phyloP scores from a whole-genome alignment of 2,329 filamentous ascomycete species.

The Fusarium succisae region DNA sequence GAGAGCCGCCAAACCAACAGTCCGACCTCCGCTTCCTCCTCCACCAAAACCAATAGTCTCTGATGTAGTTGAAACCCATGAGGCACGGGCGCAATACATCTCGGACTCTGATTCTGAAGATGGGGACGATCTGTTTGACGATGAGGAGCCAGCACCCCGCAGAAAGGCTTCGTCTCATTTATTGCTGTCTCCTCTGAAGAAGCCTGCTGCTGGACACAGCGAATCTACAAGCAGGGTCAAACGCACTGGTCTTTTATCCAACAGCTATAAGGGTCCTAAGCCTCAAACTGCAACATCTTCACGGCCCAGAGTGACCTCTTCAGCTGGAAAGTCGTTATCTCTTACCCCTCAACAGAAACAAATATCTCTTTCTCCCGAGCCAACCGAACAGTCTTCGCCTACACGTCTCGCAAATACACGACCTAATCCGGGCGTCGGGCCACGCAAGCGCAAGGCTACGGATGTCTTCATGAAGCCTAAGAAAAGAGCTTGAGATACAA shows the following conservation, averaged over 20 bases:
- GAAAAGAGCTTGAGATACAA: constrained; percentile 45
- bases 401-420: constrained; percentile 13
- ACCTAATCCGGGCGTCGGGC: constrained; percentile 2
- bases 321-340: constrained; percentile 14
- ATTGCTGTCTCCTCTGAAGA: constrained; percentile 37
- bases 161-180: constrained; percentile 12
- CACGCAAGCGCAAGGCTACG: constrained; percentile 56
- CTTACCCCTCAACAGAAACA: constrained; percentile 29
- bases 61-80: constrained; percentile 44
- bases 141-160: constrained; percentile 23
- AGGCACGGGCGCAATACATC: constrained; percentile 51
- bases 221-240: constrained; percentile 10
- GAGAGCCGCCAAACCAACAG: constrained; percentile 53
- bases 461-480: constrained; percentile 61
- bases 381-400: constrained; percentile 33
- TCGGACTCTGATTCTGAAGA: constrained; percentile 51
- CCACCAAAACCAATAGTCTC: constrained; percentile 30
- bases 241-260: constrained; percentile 42
- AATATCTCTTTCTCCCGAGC: constrained; percentile 32
- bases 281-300: constrained; percentile 21
- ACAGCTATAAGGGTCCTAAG: constrained; percentile 40
- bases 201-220: not conserved
- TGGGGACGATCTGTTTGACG: constrained; percentile 36
- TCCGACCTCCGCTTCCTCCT: constrained; percentile 40
- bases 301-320: constrained; percentile 2